Percentiles rank a stretch among this genome's conserved stretches.
phyloP scores from a whole-genome alignment of 805 yeast genomes.

The Saccharomyces eubayanus region DNA sequence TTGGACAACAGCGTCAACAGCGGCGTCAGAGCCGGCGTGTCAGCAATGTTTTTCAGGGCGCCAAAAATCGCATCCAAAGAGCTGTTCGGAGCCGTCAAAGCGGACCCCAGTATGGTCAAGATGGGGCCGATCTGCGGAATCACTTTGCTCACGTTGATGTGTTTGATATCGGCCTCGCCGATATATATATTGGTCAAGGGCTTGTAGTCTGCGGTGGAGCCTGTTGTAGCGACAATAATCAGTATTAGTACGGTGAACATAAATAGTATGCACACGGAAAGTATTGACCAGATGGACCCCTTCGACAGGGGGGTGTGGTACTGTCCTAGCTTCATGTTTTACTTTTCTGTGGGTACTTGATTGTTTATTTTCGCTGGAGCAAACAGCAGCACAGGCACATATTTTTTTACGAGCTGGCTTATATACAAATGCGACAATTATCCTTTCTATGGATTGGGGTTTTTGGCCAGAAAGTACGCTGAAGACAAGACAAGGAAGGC shows the following conservation, averaged over 20 bases:
- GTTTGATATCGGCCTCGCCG: slow-evolving; percentile 28
- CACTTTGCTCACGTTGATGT: slow-evolving; percentile 29
- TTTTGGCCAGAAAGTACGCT: background rate
- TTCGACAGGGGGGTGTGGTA: background rate
- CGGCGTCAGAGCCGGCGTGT: slow-evolving; percentile 25
- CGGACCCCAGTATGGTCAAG: slow-evolving; percentile 23
- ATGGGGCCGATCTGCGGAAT: slow-evolving; percentile 26
- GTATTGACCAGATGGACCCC: background rate
- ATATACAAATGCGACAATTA: background rate
- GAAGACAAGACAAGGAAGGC: background rate
- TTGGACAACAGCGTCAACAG: slow-evolving; percentile 22
- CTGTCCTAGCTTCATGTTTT: background rate
- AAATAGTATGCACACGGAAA: slow-evolving; percentile 5
- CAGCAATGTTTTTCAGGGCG: slow-evolving; percentile 19
- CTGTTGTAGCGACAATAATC: slow-evolving; percentile 27
- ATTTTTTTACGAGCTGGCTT: background rate
- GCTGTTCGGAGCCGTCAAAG: slow-evolving; percentile 19
- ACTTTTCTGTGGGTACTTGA: no score
- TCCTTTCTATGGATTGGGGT: background rate
- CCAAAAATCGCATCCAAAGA: slow-evolving; percentile 15
- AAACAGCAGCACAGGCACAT: background rate
- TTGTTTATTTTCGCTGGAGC: background rate
- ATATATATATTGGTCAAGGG: slow-evolving; percentile 27
- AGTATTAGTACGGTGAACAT: slow-evolving; percentile 22
- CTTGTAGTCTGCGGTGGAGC: slow-evolving; percentile 25